A percentile compares a stretch with the other conserved stretches of the same genome.
Evolutionary conservation across 169 alveolate species (phyloP).

Genomic region (Ichthyophthirius multifiliis): DNA sequence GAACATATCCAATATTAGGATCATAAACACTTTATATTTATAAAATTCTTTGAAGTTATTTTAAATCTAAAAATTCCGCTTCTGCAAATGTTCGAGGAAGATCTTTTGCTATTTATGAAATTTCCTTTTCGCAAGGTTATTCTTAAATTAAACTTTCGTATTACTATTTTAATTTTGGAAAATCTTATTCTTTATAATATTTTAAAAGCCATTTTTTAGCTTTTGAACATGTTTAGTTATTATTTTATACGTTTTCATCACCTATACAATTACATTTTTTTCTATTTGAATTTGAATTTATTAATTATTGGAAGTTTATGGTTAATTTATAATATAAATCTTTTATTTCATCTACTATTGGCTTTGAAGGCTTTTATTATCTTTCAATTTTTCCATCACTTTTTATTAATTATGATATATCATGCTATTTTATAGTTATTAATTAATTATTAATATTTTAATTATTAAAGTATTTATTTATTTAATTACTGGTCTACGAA

Average conservation of each 20-base stretch:
- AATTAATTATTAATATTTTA: no score
- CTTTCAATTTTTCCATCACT: conserved; percentile 14
- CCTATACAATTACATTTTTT: background rate
- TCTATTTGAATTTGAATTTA: background rate
- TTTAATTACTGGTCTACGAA: no score
- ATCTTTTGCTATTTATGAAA: background rate
- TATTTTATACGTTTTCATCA: background rate
- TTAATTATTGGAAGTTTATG: no score
- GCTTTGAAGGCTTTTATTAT: background rate
- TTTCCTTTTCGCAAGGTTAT: background rate
- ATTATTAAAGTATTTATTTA: no score
- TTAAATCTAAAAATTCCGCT: background rate
- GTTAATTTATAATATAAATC: background rate
- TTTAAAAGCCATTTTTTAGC: background rate
- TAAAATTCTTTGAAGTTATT: background rate
- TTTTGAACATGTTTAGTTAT: background rate
- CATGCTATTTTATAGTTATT: background rate
- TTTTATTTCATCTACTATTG: background rate
- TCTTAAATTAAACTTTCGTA: background rate
- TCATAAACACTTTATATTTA: background rate
- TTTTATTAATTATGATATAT: background rate
- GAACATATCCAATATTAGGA: conserved; percentile 5
- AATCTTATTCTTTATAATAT: background rate
- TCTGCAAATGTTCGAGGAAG: background rate
- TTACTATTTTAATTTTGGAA: background rate